Evolutionary conservation across 2,329 filamentous ascomycete genomes (phyloP), one percentile per base, ranked within the genome.

Genomic region (Fusarium sp.): DNA sequence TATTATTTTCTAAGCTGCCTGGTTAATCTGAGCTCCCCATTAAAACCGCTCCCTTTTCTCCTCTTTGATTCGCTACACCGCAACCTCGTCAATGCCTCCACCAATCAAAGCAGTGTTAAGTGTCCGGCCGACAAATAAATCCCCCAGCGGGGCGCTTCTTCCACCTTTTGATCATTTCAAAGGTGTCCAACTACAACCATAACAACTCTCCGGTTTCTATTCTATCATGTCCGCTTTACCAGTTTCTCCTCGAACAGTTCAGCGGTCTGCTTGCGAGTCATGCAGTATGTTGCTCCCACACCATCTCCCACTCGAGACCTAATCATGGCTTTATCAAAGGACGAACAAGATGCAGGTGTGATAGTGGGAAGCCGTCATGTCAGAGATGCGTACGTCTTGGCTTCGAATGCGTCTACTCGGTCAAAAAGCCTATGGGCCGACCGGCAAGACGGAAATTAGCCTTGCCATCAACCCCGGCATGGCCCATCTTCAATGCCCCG

Each of bases 181-280:
- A 7, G 9, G 8, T 7, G 6, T 17, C 11, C 30, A 17, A 24
- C 19, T 8, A 15, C 19, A 30, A 30, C 28, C 1, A 1, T 6
- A 5, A n/a, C 2, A 17, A 3, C 39, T 51, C 39, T 24, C 53
- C 54, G 44, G 6, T 3, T 3, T 19, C 0, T 8, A 2, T 13
- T 24, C 17, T 1, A 14, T 14, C 0, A 50, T 43, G 22, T 15
- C 9, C 4, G 5, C 2, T 1, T 30, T 11, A 5, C 13, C 14
- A 2, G 1, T 14, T 5, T 17, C 1, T 2, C 19, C 30, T 7
- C 39, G 26, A 7, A 28, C 41, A 4, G 17, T 33, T n/a, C 20
- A 35, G 6, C 56, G 56, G 3, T 48, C 53, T 6, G 53, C 56
- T 17, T 59, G 53, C 14, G 53, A 58, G 5, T 3, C 28, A n/a